Percentiles rank a stretch among this genome's conserved stretches.
Evolutionary conservation across 257 asterid genomes (phyloP).

Genomic region (Solanum dulcamara): DNA sequence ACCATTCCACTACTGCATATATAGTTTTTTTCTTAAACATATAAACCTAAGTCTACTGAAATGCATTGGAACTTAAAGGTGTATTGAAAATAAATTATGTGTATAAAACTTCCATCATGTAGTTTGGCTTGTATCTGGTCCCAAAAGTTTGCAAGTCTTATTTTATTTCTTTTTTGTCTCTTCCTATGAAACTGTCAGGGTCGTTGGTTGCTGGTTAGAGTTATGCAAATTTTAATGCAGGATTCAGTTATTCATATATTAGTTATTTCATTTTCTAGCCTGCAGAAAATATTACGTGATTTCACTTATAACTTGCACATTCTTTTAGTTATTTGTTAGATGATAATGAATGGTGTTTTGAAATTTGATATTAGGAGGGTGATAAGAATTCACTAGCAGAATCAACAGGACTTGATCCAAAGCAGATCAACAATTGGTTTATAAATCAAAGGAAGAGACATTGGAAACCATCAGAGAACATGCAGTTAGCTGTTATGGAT

Average conservation of each 20-base stretch:
- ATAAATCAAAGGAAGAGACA: constrained; percentile 91
- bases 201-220: not conserved
- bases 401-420: constrained; percentile 75
- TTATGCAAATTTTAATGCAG: not conserved
- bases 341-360: not conserved
- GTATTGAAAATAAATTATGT: not conserved
- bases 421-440: constrained; percentile 96
- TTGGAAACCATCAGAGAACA: constrained; percentile 90
- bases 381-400: constrained; percentile 70
- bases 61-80: not conserved
- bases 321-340: not conserved
- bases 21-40: not conserved
- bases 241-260: too few relatives aligned
- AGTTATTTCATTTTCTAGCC: not conserved
- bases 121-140: not conserved
- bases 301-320: not conserved
- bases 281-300: not conserved
- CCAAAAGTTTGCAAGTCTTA: not conserved
- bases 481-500: constrained; percentile 86
- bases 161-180: not conserved
- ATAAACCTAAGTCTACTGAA: not conserved
- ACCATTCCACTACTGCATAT: not conserved
- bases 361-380: constrained; percentile 39
- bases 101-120: not conserved
- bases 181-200: not conserved